Evolutionary conservation across 192 early-diverging fungal genomes (phyloP), one percentile per base, ranked within the genome.

Genomic region (Entomortierella lignicola): DNA sequence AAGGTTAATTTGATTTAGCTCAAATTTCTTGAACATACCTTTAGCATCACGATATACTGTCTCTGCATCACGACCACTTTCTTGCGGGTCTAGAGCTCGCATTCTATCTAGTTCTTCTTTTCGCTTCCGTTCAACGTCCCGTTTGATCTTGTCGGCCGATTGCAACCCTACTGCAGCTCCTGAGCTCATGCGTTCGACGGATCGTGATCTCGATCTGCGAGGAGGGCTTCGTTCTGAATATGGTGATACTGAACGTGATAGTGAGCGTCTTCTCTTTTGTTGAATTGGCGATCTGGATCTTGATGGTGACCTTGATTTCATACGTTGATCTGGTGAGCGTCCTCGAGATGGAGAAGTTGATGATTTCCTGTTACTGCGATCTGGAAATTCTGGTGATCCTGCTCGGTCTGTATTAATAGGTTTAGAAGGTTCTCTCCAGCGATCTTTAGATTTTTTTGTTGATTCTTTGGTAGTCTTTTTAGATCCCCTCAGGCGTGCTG

Each of bases 31-130:
- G n/a, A 34, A 58, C 27, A 20, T 60, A 80, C 82, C 82, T 63
- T 50, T 50, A 56, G 69, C 66, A 69, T 84, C 83, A 66, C 83
- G 83, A 37, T 81, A 66, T 13, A 84, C 66, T n/a, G 73, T 81
- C 15, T 67, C 72, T 31, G 83, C 71, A 66, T 72, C 70, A 4
- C 73, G 69, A 25, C 83, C 83, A 30, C 67, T 70, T 42, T 39
- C 50, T 2, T 62, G 29, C 1, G 72, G 70, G 27, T 84, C 69
- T 11, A 65, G 48, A 0, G 53, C 34, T 2, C 42, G 55, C 54
- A 73, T 50, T 39, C 48, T 66, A 26, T 60, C 26, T 11, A 55
- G 26, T 10, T 72, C 51, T 8, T 72, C 44, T 42, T 63, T 56
- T 37, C 73, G 29, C 23, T 30, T 47, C 47, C 57, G 34, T 10